Conservation (phyloP, 202 grass and related monocot species). For the Sporobolus alterniflorus region DNA sequence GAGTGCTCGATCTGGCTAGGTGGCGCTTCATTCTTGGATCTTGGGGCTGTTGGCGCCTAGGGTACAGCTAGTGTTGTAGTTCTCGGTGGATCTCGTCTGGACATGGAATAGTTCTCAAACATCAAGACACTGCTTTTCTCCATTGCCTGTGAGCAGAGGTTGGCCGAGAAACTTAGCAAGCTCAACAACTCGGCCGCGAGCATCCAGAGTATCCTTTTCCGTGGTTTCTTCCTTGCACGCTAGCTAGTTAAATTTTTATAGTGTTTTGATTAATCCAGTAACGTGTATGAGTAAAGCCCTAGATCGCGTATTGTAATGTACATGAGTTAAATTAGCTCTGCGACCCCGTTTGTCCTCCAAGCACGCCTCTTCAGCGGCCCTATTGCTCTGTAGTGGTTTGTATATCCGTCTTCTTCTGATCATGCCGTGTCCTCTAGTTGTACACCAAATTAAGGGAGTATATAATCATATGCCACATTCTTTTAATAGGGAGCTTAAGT, state of each 20-base stretch:
- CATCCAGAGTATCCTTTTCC: slow-evolving; percentile 84
- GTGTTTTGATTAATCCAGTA: slow-evolving; percentile 12
- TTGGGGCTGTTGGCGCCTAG: too few relatives aligned
- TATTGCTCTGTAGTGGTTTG: background rate
- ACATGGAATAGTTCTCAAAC: too few relatives aligned
- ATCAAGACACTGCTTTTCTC: too few relatives aligned
- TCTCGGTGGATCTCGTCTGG: too few relatives aligned
- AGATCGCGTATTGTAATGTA: slow-evolving; percentile 31
- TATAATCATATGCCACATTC: background rate
- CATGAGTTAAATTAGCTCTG: background rate
- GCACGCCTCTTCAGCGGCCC: background rate
- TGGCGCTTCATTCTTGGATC: too few relatives aligned
- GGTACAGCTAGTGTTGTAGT: too few relatives aligned
- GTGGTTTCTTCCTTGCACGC: background rate
- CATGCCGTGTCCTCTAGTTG: background rate
- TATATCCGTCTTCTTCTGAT: background rate
- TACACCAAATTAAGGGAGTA: background rate
- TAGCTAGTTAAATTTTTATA: background rate
- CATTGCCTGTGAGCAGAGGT: slow-evolving; percentile 36
- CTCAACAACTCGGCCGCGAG: slow-evolving; percentile 80
- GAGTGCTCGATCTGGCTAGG: too few relatives aligned
- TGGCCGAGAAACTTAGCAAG: slow-evolving; percentile 74
- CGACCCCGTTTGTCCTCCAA: background rate
- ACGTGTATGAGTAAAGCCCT: slow-evolving; percentile 1
- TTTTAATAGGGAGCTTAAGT: background rate